Evolutionary conservation across 306 rosid genomes (phyloP), one percentile per base, ranked within the genome.

Genomic region (Castanea mollissima): DNA sequence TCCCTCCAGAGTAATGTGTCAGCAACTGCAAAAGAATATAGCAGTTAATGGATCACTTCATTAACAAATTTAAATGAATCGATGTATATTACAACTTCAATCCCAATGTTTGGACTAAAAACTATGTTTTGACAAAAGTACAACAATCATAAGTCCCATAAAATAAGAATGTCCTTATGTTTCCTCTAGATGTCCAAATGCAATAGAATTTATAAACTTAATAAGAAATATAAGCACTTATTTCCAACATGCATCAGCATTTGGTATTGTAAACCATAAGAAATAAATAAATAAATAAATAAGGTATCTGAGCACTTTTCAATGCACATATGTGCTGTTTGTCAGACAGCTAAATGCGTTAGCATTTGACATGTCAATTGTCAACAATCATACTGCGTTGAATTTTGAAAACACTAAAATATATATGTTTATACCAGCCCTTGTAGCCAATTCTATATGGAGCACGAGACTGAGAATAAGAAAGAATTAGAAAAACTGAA

Each of bases 1-100:
- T 95, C 94, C 96, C 86, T 95, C 99, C 99, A 95, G 77, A 95
- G 99, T 83, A 95, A 86, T 9, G 90, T 85, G 74, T 95, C 98
- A 76, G 99, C 97, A 90, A 92, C 99, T 95, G 97, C 84, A 85
- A 85, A 80, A 73, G 29, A 54, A 27, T 10, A 81, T 64, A 12
- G 62, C 59, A 41, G 74, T 20, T 74, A 84, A 81, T 35, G 46
- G 38, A 73, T 73, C 73, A 54, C 60, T 63, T 57, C 78, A 81
- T 81, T 79, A 77, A 38, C 58, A 63, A 56, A 56, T 75, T 55
- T 13, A 52, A 49, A 81, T 78, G 77, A 41, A 76, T 56, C 14
- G 56, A 71, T 31, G 71, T 52, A 83, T 74, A 51, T 49, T 29
- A 65, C 52, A 63, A n/a, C 63, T 46, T 73, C 46, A 16, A 7